Percentiles rank a stretch among this genome's conserved stretches.
Evolutionary conservation across 164 flowering plant species (phyloP).

Genomic region (Akebia trifoliata): DNA sequence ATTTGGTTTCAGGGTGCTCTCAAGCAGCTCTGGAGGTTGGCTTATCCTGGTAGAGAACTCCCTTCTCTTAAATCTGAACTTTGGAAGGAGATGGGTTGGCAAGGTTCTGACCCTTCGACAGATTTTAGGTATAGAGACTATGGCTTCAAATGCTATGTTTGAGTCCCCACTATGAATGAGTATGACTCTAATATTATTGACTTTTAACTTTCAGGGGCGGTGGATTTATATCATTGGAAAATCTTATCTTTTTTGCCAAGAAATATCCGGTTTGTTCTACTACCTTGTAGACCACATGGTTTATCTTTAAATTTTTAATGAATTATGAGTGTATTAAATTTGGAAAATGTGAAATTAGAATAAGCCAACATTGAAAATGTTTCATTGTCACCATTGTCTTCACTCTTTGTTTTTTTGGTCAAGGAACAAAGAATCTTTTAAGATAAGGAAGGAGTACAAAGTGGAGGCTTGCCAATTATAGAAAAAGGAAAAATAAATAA

Average conservation of each 20-base stretch:
- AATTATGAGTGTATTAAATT: no score
- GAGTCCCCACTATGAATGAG: neutral
- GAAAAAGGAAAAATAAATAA: no score
- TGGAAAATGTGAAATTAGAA: no score
- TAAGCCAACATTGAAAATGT: no score
- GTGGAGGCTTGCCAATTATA: no score
- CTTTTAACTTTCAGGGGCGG: slow-evolving; percentile 64
- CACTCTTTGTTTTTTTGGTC: no score
- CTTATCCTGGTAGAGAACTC: slow-evolving; percentile 70
- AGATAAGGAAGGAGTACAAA: no score
- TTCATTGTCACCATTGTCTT: no score
- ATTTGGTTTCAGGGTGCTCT: slow-evolving; percentile 74
- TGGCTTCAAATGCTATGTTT: neutral
- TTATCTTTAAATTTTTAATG: no score
- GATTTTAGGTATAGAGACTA: slow-evolving; percentile 66
- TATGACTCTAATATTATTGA: slow-evolving; percentile 4
- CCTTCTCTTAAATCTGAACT: slow-evolving; percentile 81
- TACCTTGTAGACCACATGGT: slow-evolving; percentile 2
- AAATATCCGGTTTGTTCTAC: slow-evolving; percentile 66
- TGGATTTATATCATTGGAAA: slow-evolving; percentile 86
- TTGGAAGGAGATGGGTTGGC: slow-evolving; percentile 99
- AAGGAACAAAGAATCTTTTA: no score
- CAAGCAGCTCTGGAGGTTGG: slow-evolving; percentile 75
- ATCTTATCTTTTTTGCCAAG: slow-evolving; percentile 78
- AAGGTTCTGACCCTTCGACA: slow-evolving; percentile 94